phyloP scores from a whole-genome alignment of 1,284 basidiomycete species.

The Leccinum pallidistipes region DNA sequence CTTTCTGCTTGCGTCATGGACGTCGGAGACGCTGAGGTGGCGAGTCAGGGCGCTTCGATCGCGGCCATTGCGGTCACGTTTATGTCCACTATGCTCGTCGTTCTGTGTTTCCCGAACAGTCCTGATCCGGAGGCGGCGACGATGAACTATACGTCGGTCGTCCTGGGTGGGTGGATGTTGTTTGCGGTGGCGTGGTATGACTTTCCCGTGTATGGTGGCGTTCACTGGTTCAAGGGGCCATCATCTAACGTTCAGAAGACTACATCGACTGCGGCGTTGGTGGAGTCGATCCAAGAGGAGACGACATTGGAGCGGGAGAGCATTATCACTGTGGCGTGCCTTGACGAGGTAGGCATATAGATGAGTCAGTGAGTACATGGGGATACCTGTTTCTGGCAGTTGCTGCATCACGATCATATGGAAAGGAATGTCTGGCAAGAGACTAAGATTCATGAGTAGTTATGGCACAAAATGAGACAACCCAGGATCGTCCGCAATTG shows the following conservation, averaged over 20 bases:
- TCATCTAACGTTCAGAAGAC: neutral
- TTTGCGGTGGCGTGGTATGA: neutral
- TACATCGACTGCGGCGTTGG: neutral
- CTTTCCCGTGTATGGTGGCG: neutral
- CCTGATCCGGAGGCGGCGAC: neutral
- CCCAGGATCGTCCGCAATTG: neutral
- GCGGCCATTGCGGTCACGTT: neutral
- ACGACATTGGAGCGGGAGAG: neutral
- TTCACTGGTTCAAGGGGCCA: neutral
- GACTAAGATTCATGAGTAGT: neutral
- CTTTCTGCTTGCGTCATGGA: neutral
- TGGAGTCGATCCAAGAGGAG: neutral
- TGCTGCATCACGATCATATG: neutral
- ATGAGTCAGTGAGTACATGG: neutral
- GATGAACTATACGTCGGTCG: conserved; percentile 1
- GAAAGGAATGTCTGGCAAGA: too few relatives aligned
- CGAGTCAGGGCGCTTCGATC: neutral
- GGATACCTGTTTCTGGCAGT: neutral
- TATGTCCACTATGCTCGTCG: neutral
- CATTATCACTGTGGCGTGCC: neutral
- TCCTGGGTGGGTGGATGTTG: neutral
- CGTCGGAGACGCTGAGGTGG: neutral
- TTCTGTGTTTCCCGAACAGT: neutral
- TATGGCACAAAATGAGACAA: too few relatives aligned
- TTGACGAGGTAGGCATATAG: neutral